phyloP scores from a whole-genome alignment of 805 yeast species.

The Yarrowia hollandica region DNA sequence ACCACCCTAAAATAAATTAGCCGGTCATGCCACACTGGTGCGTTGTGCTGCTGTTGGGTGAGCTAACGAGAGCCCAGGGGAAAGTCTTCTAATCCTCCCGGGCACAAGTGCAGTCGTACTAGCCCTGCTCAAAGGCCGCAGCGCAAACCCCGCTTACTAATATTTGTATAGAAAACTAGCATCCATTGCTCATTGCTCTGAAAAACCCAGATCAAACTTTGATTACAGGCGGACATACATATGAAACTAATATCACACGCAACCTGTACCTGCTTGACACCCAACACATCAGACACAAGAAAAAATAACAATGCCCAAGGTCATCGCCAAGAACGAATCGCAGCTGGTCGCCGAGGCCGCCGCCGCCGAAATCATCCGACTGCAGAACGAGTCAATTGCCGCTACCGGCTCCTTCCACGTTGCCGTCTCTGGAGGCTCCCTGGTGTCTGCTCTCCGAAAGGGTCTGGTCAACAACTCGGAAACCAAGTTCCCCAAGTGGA shows the following conservation, averaged over 20 bases:
- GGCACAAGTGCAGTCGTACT: no score
- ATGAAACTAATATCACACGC: neutral
- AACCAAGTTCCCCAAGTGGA: constrained; percentile 44
- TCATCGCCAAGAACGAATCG: constrained; percentile 19
- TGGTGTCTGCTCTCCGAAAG: constrained; percentile 65
- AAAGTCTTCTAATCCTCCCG: no score
- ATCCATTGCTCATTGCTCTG: neutral
- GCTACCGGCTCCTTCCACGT: constrained; percentile 53
- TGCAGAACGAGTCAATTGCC: constrained; percentile 24
- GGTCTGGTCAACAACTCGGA: constrained; percentile 62
- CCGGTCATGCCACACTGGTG: no score
- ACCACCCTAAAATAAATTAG: constrained; percentile 2
- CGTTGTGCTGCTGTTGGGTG: neutral
- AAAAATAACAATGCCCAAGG: constrained; percentile 26
- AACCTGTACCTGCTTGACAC: neutral
- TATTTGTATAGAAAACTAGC: no score
- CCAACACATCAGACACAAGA: neutral
- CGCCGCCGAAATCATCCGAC: constrained; percentile 18
- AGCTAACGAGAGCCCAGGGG: no score
- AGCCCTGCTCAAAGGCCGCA: no score
- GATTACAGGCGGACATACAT: constrained; percentile 3
- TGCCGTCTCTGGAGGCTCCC: constrained; percentile 90
- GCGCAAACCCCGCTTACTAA: neutral
- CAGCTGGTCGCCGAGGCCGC: constrained; percentile 24
- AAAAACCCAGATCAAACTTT: constrained; percentile 1